Conservation (phyloP, 371 early-diverging fungal genomes). For the Chytridium lagenaria region DNA sequence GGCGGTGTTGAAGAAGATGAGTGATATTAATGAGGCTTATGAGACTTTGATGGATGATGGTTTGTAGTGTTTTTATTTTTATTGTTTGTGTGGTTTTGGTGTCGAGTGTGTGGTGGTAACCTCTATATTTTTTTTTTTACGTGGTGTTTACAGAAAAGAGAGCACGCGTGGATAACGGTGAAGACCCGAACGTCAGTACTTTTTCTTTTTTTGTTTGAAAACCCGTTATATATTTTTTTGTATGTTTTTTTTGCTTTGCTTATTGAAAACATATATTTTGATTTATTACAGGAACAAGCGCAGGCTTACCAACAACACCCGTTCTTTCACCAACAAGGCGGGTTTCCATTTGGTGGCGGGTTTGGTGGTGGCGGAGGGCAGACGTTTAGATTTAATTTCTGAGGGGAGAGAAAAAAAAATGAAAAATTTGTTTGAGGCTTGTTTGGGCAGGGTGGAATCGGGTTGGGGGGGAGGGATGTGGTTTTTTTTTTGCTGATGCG, state of each 20-base stretch:
- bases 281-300: conserved; percentile 28
- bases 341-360: conserved; percentile 60
- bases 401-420: neutral
- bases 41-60: conserved; percentile 85
- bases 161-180: conserved; percentile 85
- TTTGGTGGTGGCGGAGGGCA: conserved; percentile 57
- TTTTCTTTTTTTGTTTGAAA: neutral
- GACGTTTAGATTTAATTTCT: neutral
- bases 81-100: no score
- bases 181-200: conserved; percentile 88
- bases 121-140: neutral
- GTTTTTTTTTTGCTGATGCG: no score
- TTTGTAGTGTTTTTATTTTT: conserved; percentile 34
- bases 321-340: conserved; percentile 67
- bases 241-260: neutral
- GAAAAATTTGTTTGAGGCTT: no score
- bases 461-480: no score
- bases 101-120: neutral
- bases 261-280: neutral
- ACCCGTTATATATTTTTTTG: neutral
- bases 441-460: no score
- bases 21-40: conserved; percentile 91
- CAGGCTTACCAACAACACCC: conserved; percentile 37
- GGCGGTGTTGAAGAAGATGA: conserved; percentile 87
- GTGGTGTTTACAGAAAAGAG: conserved; percentile 47